Evolutionary conservation across 176 grass and related monocot species (phyloP), one percentile per base, ranked within the genome.

Genomic region (Oryza australiensis): DNA sequence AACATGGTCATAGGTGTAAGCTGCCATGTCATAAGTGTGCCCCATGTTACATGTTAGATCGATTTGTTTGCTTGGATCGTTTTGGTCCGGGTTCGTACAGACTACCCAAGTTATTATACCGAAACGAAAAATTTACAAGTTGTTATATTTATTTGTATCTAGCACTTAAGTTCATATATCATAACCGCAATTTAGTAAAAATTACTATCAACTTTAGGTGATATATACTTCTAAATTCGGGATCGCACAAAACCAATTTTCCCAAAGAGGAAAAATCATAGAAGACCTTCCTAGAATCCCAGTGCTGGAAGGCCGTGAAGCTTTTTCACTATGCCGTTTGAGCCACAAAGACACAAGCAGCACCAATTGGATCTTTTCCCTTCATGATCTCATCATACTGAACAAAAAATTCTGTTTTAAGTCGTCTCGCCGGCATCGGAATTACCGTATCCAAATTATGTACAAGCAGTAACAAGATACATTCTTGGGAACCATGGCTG

Each of bases 401-500:
- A 70, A 70, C 40, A 41, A n/a, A 53, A 60, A 41, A 71, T 33
- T 57, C 14, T 35, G 42, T 67, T 45, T 33, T 9, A 40, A 35
- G 30, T 80, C 42, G 72, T 30, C 43, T 85, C 28, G 4, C 15
- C n/a, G 48, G 48, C 43, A 73, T 64, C 29, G 27, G 12, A 60
- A 73, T 55, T 9, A 72, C 73, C 8, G 83, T 68, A 89, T 82
- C 26, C 60, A 68, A 78, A 62, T 68, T 82, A 90, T 86, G 75
- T 86, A 90, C 88, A 90, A 51, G 73, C 73, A 73, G 78, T 49
- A 37, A 73, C 72, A 82, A 86, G 35, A 45, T 48, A 85, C 69
- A 84, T 74, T 35, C 75, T 46, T 75, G 49, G 8, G 79, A 62
- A 62, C 46, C 75, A 59, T 75, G 49, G 7, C 10, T 60, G 60